phyloP scores from a whole-genome alignment of 805 yeast genomes.

The Hanseniaspora taiwanica region DNA sequence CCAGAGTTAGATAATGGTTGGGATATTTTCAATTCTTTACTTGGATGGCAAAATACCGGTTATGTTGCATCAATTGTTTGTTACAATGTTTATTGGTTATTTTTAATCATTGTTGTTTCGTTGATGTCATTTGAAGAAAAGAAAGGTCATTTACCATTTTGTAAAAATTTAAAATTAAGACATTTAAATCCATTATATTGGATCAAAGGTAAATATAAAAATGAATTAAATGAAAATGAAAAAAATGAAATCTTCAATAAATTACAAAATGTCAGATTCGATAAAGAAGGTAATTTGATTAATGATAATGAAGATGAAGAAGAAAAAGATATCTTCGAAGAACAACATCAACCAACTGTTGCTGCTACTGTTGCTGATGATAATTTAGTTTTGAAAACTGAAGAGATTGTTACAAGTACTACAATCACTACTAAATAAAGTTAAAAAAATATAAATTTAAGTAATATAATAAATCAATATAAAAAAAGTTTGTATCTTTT shows the following conservation, averaged over 20 bases:
- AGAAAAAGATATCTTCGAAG: too few species aligned
- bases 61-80: slow-evolving; percentile 84
- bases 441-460: too few species aligned
- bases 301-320: neutral
- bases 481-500: too few species aligned
- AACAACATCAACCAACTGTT: too few species aligned
- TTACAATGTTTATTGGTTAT: slow-evolving; percentile 82
- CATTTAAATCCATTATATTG: slow-evolving; percentile 61
- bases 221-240: slow-evolving; percentile 40
- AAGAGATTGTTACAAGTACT: too few species aligned
- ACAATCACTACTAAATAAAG: too few species aligned
- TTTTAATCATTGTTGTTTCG: slow-evolving; percentile 37
- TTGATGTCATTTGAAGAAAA: slow-evolving; percentile 76
- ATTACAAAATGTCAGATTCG: slow-evolving; percentile 27
- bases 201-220: slow-evolving; percentile 53
- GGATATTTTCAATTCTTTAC: slow-evolving; percentile 88
- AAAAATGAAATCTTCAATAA: slow-evolving; percentile 37
- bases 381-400: too few species aligned
- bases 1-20: slow-evolving; percentile 88
- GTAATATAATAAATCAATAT: too few species aligned
- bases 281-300: slow-evolving; percentile 22
- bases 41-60: slow-evolving; percentile 97
- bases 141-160: slow-evolving; percentile 66
- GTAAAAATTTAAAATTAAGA: slow-evolving; percentile 33
- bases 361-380: too few species aligned